Conservation (phyloP, 2,329 filamentous ascomycete genomes). For the Aplosporella prunicola region DNA sequence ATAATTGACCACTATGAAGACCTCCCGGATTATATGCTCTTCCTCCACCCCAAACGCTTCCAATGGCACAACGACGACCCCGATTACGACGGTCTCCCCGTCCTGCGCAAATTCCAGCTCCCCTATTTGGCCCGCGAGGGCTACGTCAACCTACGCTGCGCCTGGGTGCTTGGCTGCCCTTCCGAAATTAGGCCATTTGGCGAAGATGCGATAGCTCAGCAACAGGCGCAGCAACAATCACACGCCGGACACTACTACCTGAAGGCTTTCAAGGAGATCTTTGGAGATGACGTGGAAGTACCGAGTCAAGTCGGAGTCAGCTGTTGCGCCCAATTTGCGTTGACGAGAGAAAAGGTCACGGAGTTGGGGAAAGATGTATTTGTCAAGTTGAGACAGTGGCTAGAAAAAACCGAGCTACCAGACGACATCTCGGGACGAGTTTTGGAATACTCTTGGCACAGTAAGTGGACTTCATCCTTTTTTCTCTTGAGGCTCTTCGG, state of each 20-base stretch:
- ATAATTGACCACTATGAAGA: constrained; percentile 33
- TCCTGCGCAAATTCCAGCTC: constrained; percentile 41
- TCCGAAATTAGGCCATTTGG: constrained; percentile 39
- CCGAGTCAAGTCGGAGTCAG: constrained; percentile 40
- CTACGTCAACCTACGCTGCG: constrained; percentile 47
- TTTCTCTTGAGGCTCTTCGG: constrained; percentile 1
- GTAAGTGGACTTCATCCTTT: too few species aligned
- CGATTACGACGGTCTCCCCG: constrained; percentile 41
- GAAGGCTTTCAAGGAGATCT: constrained; percentile 41
- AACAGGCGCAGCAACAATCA: constrained; percentile 31
- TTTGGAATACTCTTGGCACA: constrained; percentile 53
- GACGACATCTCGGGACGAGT: constrained; percentile 45
- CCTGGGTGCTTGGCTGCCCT: constrained; percentile 44
- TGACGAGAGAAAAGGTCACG: constrained; percentile 38
- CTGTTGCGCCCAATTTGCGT: constrained; percentile 49
- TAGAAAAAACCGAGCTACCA: constrained; percentile 36
- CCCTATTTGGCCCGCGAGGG: constrained; percentile 40
- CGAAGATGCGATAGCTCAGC: constrained; percentile 28
- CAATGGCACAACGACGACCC: constrained; percentile 45
- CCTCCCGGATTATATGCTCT: constrained; percentile 32
- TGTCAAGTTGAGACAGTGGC: constrained; percentile 39
- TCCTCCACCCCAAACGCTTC: constrained; percentile 34
- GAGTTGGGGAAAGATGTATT: constrained; percentile 41
- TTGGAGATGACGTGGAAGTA: constrained; percentile 27
- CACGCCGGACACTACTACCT: constrained; percentile 43